Evolutionary conservation across 2,329 filamentous ascomycete genomes (phyloP).

Genomic region (Fusarium nodosum): DNA sequence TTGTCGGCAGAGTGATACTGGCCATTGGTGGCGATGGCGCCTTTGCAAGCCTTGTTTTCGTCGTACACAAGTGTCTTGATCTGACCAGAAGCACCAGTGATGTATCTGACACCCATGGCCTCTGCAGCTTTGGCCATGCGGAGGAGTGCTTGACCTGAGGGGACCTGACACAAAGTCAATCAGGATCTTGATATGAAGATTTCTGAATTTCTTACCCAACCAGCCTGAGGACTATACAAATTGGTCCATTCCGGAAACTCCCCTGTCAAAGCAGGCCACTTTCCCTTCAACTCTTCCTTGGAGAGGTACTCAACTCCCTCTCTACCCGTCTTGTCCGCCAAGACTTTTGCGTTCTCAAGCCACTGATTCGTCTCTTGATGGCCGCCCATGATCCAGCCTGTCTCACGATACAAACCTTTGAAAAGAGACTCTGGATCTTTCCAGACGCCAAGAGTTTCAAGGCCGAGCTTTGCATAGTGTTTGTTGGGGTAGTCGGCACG

Average conservation of each 20-base stretch:
- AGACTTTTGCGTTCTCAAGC: constrained; percentile 48
- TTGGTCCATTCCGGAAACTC: constrained; percentile 50
- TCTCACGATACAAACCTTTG: constrained; percentile 50
- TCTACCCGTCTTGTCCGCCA: constrained; percentile 44
- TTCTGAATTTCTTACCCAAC: constrained; percentile 48
- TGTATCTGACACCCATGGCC: constrained; percentile 48
- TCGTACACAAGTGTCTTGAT: constrained; percentile 47
- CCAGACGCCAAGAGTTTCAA: constrained; percentile 52
- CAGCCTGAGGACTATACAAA: constrained; percentile 47
- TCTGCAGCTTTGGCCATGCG: constrained; percentile 52
- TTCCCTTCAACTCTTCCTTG: constrained; percentile 44
- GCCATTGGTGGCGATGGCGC: constrained; percentile 65
- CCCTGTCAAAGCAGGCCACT: constrained; percentile 51
- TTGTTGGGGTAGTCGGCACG: constrained; percentile 70
- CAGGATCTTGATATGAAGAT: too few species aligned
- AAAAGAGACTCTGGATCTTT: constrained; percentile 49
- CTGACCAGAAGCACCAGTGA: constrained; percentile 48
- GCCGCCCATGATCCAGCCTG: constrained; percentile 51
- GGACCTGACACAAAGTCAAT: constrained; percentile 23
- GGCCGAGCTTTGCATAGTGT: constrained; percentile 65
- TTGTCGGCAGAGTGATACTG: constrained; percentile 67
- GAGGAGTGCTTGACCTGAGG: constrained; percentile 49
- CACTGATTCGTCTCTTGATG: constrained; percentile 49
- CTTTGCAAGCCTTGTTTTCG: constrained; percentile 52
- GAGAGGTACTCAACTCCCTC: constrained; percentile 48